A percentile compares a stretch with the other conserved stretches of the same genome.
phyloP scores from a whole-genome alignment of 2,329 filamentous ascomycete species.

The Neopestalotiopsis rosae region DNA sequence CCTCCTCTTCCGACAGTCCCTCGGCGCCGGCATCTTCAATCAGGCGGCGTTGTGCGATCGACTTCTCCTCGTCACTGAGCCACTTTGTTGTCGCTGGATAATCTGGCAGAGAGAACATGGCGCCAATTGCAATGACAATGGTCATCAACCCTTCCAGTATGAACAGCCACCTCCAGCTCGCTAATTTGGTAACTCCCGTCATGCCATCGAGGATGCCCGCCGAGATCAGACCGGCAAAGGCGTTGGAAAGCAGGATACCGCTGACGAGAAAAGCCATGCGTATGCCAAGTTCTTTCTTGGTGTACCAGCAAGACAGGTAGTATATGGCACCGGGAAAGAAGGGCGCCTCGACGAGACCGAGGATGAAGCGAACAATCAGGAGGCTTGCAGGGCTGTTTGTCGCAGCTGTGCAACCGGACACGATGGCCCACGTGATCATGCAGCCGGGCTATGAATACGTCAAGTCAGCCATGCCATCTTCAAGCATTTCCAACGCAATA shows the following conservation, averaged over 20 bases:
- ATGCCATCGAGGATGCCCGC: slow-evolving; percentile 19
- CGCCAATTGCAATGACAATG: slow-evolving; percentile 13
- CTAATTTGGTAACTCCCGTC: slow-evolving; percentile 1
- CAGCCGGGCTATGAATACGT: neutral
- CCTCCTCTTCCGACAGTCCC: slow-evolving; percentile 2
- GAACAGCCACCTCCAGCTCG: slow-evolving; percentile 20
- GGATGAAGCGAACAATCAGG: slow-evolving; percentile 16
- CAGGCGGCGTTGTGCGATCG: slow-evolving; percentile 11
- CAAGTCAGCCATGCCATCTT: neutral
- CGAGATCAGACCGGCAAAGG: slow-evolving; percentile 20
- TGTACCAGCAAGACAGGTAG: slow-evolving; percentile 18
- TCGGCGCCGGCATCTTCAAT: slow-evolving; percentile 6
- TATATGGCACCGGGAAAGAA: slow-evolving; percentile 20
- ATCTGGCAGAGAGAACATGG: slow-evolving; percentile 16
- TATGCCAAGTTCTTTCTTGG: slow-evolving; percentile 12
- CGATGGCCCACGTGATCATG: slow-evolving; percentile 8
- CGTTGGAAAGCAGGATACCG: slow-evolving; percentile 17
- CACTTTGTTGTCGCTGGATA: slow-evolving; percentile 15
- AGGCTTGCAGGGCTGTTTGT: slow-evolving; percentile 10
- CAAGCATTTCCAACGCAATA: no score
- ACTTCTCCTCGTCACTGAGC: slow-evolving; percentile 16
- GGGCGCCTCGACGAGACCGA: slow-evolving; percentile 16
- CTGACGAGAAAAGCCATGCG: neutral
- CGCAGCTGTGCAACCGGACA: slow-evolving; percentile 10
- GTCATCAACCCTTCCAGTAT: slow-evolving; percentile 21